Percentiles rank a stretch among this genome's conserved stretches.
These are phyloP conservation scores for Yarrowia yakushimensis DNA, from an alignment of 805 yeast genomes.

Conservation along the genomic window DNA sequence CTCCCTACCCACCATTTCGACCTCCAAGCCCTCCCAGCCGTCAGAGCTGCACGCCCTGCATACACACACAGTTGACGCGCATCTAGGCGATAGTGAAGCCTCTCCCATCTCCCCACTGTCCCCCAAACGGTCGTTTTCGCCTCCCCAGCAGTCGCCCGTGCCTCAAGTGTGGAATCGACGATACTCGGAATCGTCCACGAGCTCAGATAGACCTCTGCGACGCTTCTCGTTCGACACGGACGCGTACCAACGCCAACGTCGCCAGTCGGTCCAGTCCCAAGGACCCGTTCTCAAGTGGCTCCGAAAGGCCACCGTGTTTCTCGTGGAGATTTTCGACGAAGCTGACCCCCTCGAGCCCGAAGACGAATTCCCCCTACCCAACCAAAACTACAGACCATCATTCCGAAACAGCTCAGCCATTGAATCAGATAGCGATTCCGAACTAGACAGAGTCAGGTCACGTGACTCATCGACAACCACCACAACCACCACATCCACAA, in stretches of 20 bases:
- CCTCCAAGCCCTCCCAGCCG: neutral
- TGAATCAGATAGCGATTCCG: neutral
- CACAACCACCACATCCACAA: neutral
- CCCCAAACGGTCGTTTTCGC: neutral
- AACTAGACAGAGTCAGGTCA: neutral
- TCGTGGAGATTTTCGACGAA: slow-evolving; percentile 11
- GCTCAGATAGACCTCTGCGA: neutral
- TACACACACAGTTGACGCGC: neutral
- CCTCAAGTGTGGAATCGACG: slow-evolving; percentile 8
- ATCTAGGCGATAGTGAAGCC: neutral
- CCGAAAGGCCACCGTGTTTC: slow-evolving; percentile 3
- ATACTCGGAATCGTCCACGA: neutral
- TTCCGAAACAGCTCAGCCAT: neutral
- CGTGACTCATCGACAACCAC: neutral
- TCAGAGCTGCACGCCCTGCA: slow-evolving; percentile 11
- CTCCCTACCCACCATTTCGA: neutral
- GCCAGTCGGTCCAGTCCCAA: slow-evolving; percentile 4
- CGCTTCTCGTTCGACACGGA: neutral
- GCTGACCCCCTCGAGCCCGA: slow-evolving; percentile 15
- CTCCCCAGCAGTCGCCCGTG: neutral
- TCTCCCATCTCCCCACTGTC: neutral
- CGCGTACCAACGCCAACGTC: neutral
- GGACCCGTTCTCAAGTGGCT: slow-evolving; percentile 19
- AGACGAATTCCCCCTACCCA: neutral
- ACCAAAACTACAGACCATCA: neutral